Percentiles rank a stretch among this genome's conserved stretches.
These are phyloP conservation scores for Reutealis trisperma DNA, from an alignment of 345 rosid genomes.

Conservation along the genomic window DNA sequence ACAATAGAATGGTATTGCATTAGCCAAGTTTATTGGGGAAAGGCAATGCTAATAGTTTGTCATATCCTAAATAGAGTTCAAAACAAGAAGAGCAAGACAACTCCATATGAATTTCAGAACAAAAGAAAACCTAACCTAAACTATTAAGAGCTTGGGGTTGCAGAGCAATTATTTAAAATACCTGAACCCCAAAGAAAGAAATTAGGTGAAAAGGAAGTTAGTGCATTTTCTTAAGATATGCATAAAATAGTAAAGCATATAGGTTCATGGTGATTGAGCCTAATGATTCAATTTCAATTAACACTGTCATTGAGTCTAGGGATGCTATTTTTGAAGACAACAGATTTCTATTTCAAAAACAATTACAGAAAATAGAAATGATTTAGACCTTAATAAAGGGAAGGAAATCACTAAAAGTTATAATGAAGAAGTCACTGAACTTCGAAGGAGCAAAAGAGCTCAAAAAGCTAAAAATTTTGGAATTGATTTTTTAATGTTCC, in stretches of 20 bases:
- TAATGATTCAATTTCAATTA: background rate
- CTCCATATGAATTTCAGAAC: background rate
- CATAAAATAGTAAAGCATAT: background rate
- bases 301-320: too few relatives aligned
- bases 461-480: background rate
- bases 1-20: background rate
- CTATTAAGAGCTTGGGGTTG: background rate
- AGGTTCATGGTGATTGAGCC: background rate
- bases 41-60: too few relatives aligned
- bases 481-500: background rate
- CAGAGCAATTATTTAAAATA: too few relatives aligned
- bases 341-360: background rate
- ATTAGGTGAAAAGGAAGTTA: too few relatives aligned
- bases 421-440: background rate
- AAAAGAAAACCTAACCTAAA: background rate
- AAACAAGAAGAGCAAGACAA: too few relatives aligned
- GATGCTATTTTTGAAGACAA: background rate
- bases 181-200: too few relatives aligned
- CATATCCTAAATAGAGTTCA: too few relatives aligned
- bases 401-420: background rate
- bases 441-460: background rate
- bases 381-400: background rate
- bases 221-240: background rate
- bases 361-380: too few relatives aligned
- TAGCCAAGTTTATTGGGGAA: too few relatives aligned